Conservation (phyloP, 768 basidiomycete species). For the Xerocomus potaroensis region DNA sequence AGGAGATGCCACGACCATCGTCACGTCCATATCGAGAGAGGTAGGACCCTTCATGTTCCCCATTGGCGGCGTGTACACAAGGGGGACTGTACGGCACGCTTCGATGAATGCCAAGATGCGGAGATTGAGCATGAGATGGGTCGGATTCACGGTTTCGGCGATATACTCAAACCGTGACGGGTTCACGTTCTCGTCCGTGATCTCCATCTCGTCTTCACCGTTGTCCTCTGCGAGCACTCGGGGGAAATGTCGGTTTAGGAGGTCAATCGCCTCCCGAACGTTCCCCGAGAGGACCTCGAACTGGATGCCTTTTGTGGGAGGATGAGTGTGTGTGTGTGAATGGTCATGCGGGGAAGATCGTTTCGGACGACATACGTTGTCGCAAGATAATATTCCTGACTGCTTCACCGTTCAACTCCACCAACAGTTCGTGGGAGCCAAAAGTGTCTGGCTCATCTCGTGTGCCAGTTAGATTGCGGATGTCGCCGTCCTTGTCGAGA, state of each 20-base stretch:
- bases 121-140: conserved; percentile 77
- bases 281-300: conserved; percentile 66
- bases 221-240: conserved; percentile 47
- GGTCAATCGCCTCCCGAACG: conserved; percentile 64
- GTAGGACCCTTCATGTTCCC: conserved; percentile 6
- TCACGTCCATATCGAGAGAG: conserved; percentile 9
- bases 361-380: conserved; percentile 41
- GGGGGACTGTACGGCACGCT: conserved; percentile 68
- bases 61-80: conserved; percentile 37
- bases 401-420: conserved; percentile 35
- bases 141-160: conserved; percentile 63
- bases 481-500: conserved; percentile 68
- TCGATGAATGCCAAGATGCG: conserved; percentile 88
- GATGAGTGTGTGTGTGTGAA: not conserved
- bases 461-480: conserved; percentile 27
- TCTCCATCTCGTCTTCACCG: conserved; percentile 10
- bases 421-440: conserved; percentile 13
- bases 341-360: not conserved
- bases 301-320: conserved; percentile 54
- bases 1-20: conserved; percentile 4
- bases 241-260: conserved; percentile 73
- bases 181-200: conserved; percentile 24
- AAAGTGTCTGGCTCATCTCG: not conserved
- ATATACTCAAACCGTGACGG: conserved; percentile 43
- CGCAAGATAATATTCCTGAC: conserved; percentile 48